A percentile compares a stretch with the other conserved stretches of the same genome.
Evolutionary conservation across 176 grass and related monocot species (phyloP).

Genomic region (Triticum aestivum): DNA sequence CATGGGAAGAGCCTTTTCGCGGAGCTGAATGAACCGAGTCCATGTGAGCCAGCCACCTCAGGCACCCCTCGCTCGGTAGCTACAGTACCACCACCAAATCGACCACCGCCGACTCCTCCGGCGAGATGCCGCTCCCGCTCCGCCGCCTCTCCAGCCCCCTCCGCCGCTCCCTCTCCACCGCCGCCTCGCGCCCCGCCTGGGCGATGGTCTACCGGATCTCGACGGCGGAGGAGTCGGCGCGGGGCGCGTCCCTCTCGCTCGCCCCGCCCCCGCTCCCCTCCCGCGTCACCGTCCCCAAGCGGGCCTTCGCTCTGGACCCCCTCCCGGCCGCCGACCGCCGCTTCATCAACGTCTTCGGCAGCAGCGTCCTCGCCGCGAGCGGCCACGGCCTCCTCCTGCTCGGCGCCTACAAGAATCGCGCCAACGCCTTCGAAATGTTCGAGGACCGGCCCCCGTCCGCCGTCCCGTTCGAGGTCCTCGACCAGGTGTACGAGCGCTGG

Average conservation of each 20-base stretch:
- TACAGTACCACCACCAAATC: too few species aligned
- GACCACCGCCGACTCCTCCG: background rate
- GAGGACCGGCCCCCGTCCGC: background rate
- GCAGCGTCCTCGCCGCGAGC: conserved; percentile 5
- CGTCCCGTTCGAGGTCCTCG: background rate
- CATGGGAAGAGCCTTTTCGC: too few species aligned
- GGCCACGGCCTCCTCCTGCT: conserved; percentile 3
- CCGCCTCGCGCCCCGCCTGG: background rate
- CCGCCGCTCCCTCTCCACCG: background rate
- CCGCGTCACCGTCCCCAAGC: background rate
- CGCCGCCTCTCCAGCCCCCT: background rate
- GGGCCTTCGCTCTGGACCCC: background rate
- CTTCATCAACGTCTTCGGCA: conserved; percentile 21
- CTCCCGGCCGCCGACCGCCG: background rate
- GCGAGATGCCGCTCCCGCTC: conserved; percentile 3
- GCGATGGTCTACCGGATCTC: conserved; percentile 6
- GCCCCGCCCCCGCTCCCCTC: background rate
- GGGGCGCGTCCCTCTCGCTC: background rate
- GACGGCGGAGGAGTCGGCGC: background rate
- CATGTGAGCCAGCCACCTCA: too few species aligned
- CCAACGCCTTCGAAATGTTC: background rate
- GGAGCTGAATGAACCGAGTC: too few species aligned
- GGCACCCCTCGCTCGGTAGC: too few species aligned
- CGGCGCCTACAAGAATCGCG: conserved; percentile 1
- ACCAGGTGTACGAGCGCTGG: background rate